A percentile compares a stretch with the other conserved stretches of the same genome.
phyloP scores from a whole-genome alignment of 441 rosid species.

The Arabidopsis hybrid region DNA sequence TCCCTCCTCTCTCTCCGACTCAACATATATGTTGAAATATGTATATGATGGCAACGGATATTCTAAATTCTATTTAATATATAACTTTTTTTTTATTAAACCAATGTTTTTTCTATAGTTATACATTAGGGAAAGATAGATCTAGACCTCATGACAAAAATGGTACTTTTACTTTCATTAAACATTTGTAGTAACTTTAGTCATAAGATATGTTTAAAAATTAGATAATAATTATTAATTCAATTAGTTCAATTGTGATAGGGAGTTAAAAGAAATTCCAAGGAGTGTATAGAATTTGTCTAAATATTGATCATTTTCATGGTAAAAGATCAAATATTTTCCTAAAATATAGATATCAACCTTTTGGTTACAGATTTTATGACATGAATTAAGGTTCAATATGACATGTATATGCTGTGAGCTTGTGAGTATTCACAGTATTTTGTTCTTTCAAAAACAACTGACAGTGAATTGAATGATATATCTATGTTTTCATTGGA shows the following conservation, averaged over 20 bases:
- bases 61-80: conserved; percentile 43
- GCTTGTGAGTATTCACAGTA: conserved; percentile 2
- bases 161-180: conserved; percentile 34
- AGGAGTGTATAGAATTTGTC: conserved; percentile 13
- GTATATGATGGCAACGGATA: conserved; percentile 37
- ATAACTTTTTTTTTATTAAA: conserved; percentile 25
- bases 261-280: conserved; percentile 27
- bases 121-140: conserved; percentile 30
- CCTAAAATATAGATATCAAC: conserved; percentile 1
- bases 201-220: conserved; percentile 6
- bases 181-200: conserved; percentile 26
- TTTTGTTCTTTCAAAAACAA: not conserved
- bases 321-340: not conserved
- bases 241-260: conserved; percentile 26
- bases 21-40: conserved; percentile 31
- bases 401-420: not conserved
- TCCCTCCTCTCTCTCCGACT: conserved; percentile 27
- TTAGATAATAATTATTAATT: conserved; percentile 9
- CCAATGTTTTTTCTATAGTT: conserved; percentile 26
- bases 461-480: not conserved
- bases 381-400: not conserved
- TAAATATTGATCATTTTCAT: not conserved
- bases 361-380: not conserved
- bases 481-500: not conserved
- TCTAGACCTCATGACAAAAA: conserved; percentile 39